A percentile compares a stretch with the other conserved stretches of the same genome.
phyloP scores from a whole-genome alignment of 805 yeast genomes.

The Ogataea zsoltii region DNA sequence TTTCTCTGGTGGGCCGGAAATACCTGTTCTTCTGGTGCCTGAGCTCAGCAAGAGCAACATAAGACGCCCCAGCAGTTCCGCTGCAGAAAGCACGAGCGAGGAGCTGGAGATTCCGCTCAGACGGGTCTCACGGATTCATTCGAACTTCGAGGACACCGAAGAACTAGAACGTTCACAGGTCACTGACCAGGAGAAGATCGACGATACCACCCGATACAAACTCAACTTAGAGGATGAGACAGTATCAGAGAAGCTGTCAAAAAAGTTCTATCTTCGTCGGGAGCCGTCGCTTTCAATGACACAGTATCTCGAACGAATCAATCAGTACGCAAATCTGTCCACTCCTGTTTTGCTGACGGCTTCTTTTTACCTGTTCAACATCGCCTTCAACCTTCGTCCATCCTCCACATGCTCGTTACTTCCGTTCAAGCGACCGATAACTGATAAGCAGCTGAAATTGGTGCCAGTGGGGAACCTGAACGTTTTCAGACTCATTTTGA shows the following conservation, averaged over 20 bases:
- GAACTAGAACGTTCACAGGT: not conserved
- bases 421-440: conserved; percentile 14
- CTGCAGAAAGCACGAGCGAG: conserved; percentile 16
- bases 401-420: conserved; percentile 12
- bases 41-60: conserved; percentile 3
- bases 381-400: conserved; percentile 30
- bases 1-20: not conserved
- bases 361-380: conserved; percentile 32
- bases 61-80: conserved; percentile 2
- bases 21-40: conserved; percentile 11
- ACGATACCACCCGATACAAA: not conserved
- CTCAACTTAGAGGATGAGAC: not conserved
- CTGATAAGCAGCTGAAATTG: conserved; percentile 18
- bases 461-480: conserved; percentile 38
- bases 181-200: not conserved
- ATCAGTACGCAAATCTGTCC: conserved; percentile 32
- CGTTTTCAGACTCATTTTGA: conserved; percentile 41
- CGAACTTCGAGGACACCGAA: conserved; percentile 29
- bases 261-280: conserved; percentile 33
- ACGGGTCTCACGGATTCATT: conserved; percentile 27
- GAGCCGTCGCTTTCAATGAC: conserved; percentile 32
- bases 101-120: conserved; percentile 33
- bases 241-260: conserved; percentile 19
- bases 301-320: conserved; percentile 34
- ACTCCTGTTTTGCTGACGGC: conserved; percentile 35